These are phyloP conservation scores for Trichomonascus vanleenenianus DNA, from an alignment of 805 yeast species.

Conservation along the genomic window DNA sequence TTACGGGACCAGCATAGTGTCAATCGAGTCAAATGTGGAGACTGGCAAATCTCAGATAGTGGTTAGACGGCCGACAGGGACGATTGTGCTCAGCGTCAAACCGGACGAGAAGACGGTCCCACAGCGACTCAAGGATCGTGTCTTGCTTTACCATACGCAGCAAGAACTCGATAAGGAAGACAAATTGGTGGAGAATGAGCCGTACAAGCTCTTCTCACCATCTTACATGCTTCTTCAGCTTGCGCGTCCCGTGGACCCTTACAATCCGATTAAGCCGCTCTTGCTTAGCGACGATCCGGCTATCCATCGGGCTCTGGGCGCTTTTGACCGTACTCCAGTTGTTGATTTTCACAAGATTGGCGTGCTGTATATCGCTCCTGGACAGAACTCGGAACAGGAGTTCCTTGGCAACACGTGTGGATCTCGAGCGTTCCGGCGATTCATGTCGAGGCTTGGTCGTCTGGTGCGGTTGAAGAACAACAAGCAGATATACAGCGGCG, in stretches of 20 bases:
- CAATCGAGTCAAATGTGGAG: constrained; percentile 44
- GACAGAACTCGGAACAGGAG: constrained; percentile 55
- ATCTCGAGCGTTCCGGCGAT: constrained; percentile 51
- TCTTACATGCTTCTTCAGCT: constrained; percentile 47
- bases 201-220: constrained; percentile 28
- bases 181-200: not conserved
- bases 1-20: constrained; percentile 47
- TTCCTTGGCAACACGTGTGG: constrained; percentile 60
- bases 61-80: constrained; percentile 63
- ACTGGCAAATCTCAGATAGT: constrained; percentile 46
- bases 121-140: constrained; percentile 5
- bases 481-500: constrained; percentile 58
- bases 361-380: constrained; percentile 61
- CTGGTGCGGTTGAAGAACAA: constrained; percentile 51
- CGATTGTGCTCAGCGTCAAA: constrained; percentile 38
- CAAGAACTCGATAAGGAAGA: constrained; percentile 1
- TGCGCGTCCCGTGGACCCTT: constrained; percentile 35
- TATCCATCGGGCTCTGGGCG: constrained; percentile 45
- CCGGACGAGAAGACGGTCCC: constrained; percentile 18
- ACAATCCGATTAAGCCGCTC: constrained; percentile 35
- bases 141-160: not conserved
- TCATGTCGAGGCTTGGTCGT: constrained; percentile 52
- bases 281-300: constrained; percentile 44
- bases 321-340: constrained; percentile 69
- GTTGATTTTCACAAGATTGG: constrained; percentile 77